Evolutionary conservation across 352 stramenopile species (phyloP).

Genomic region (Nothophytophthora sp.): DNA sequence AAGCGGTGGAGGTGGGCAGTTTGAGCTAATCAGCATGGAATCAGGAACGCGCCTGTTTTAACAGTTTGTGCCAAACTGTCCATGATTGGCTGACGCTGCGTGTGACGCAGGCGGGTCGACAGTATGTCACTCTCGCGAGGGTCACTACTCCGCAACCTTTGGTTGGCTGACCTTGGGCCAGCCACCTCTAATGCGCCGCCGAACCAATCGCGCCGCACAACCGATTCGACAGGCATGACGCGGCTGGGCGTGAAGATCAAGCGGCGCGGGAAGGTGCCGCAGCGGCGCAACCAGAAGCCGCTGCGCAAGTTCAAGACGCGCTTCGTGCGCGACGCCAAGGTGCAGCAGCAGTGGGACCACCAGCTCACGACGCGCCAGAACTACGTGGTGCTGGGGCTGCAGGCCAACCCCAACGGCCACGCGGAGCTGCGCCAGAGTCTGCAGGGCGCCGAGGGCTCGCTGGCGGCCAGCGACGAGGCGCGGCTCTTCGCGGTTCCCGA

Average conservation of each 20-base stretch:
- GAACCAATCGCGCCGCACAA: too few species aligned
- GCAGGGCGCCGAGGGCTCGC: slow-evolving; percentile 40
- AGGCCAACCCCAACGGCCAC: slow-evolving; percentile 67
- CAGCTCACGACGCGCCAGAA: slow-evolving; percentile 81
- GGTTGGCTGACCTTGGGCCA: too few species aligned
- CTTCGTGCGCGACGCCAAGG: slow-evolving; percentile 70
- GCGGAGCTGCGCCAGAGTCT: slow-evolving; percentile 50
- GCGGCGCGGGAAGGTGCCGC: slow-evolving; percentile 63
- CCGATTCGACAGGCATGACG: slow-evolving; percentile 29
- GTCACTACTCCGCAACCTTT: slow-evolving; percentile 6
- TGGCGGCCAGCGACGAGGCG: slow-evolving; percentile 54
- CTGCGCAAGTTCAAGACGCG: slow-evolving; percentile 74
- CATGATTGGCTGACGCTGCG: slow-evolving; percentile 9
- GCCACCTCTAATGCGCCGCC: too few species aligned
- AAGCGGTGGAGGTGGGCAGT: too few species aligned
- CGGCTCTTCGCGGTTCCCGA: slow-evolving; percentile 75
- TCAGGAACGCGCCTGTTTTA: slow-evolving; percentile 11
- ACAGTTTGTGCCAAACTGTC: too few species aligned
- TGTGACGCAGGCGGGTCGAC: too few species aligned
- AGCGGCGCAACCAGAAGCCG: slow-evolving; percentile 71
- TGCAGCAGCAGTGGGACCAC: slow-evolving; percentile 80
- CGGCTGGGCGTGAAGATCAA: slow-evolving; percentile 62
- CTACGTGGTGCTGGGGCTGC: slow-evolving; percentile 73
- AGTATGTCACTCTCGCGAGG: slow-evolving; percentile 3
- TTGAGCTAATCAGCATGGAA: slow-evolving; percentile 10